These are phyloP conservation scores for Calycina marina DNA, from an alignment of 2,329 filamentous ascomycete species.

Conservation along the genomic window DNA sequence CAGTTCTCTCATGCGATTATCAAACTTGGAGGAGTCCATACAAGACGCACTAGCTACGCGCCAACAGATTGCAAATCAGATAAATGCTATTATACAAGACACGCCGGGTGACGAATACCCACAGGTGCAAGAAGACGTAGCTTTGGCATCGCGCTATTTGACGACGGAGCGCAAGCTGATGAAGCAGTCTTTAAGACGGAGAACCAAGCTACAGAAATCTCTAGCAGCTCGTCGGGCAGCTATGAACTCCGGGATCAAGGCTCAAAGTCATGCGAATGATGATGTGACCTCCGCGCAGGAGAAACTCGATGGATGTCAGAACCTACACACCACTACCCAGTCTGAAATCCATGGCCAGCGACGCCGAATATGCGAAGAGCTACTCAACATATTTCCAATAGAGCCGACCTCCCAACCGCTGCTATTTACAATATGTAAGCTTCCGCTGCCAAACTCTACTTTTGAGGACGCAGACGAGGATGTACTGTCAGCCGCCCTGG, in stretches of 20 bases:
- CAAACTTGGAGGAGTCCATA: slow-evolving; percentile 79
- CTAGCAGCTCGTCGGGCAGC: slow-evolving; percentile 50
- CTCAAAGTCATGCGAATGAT: slow-evolving; percentile 41
- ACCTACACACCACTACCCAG: slow-evolving; percentile 39
- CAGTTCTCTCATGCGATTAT: slow-evolving; percentile 73
- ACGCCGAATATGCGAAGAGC: slow-evolving; percentile 73
- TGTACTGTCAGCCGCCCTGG: slow-evolving; percentile 64
- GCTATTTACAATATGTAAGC: slow-evolving; percentile 67
- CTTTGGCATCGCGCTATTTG: slow-evolving; percentile 38
- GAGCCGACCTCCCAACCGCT: slow-evolving; percentile 50
- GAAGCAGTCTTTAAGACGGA: slow-evolving; percentile 43
- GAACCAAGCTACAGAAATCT: slow-evolving; percentile 52
- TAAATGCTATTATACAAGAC: slow-evolving; percentile 42
- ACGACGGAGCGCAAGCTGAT: slow-evolving; percentile 51
- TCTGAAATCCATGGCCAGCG: slow-evolving; percentile 72
- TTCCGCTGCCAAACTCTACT: slow-evolving; percentile 66
- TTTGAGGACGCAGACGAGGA: slow-evolving; percentile 60
- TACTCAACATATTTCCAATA: slow-evolving; percentile 69
- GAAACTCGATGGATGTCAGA: slow-evolving; percentile 41
- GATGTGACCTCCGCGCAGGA: slow-evolving; percentile 47
- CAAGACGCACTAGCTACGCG: slow-evolving; percentile 76
- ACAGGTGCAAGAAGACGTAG: slow-evolving; percentile 33
- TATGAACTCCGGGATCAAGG: slow-evolving; percentile 47
- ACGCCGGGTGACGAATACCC: slow-evolving; percentile 29
- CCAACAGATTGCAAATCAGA: slow-evolving; percentile 61